Base-by-base conservation (phyloP, 2,329 filamentous ascomycete genomes). In the Penicillium sp. region DNA sequence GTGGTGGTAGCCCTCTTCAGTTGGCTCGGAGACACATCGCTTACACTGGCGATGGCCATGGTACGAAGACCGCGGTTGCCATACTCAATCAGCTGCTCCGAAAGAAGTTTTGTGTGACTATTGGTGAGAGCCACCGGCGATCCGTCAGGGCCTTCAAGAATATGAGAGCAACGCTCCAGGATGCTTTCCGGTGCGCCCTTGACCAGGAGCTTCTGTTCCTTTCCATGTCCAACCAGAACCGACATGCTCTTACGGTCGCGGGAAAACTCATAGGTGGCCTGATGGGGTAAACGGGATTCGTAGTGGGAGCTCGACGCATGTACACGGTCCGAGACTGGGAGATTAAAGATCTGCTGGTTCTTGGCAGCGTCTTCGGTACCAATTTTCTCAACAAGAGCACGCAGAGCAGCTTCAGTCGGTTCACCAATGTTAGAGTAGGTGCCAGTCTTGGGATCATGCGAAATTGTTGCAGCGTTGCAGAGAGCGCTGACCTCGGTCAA, bases 171-270 rank as follows among this genome's bases (percentile, higher is more conserved):
- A 43, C 93, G 84, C 54, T 95, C 90, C 45, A 98, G 77, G 52
- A 98, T 82, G 9, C 88, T 87, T 66, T 98, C 92, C 4, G 92
- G 92, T 13, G 93, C 92, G 55, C 92, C 92, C 70, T 98, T 98
- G 50, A 98, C 89, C 32, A 98, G 76, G 8, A 98, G 80, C 62
- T 84, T 88, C 68, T 92, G 79, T 35, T 79, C 67, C 33, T 74
- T 72, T 39, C 77, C 82, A 37, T 76, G 75, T 49, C 83, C 76
- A 46, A 93, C 86, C 42, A 96, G 71, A 23, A 98, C 93, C 32
- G 92, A 98, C 92, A 98, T 98, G 67, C 90, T 96, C 78, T 98
- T 98, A 47, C 92, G 80, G 66, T 98, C 92, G 54, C 92, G 82
- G 1, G 92, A 96, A 68, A 98, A 98, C 62, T 98, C 92, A 55